phyloP scores from a whole-genome alignment of 352 stramenopile species.

The Phytophthora tentaculata region DNA sequence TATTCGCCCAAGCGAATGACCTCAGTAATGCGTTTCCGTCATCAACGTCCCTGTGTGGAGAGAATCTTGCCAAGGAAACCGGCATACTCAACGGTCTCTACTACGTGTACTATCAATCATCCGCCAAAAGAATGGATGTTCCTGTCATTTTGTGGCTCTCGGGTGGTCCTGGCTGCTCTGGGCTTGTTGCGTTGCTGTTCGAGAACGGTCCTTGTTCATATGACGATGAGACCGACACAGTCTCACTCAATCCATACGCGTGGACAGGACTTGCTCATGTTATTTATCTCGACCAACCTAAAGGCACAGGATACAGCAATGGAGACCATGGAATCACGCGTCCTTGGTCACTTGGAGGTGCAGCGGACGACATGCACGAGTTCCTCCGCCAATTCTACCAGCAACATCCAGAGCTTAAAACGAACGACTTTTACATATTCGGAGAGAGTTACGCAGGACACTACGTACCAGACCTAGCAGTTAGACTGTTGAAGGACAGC shows the following conservation, averaged over 20 bases:
- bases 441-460: constrained; percentile 96
- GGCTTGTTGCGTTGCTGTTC: constrained; percentile 91
- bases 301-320: constrained; percentile 73
- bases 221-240: constrained; percentile 57
- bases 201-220: constrained; percentile 97
- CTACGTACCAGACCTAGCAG: constrained; percentile 93
- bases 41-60: constrained; percentile 60
- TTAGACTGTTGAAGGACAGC: constrained; percentile 58
- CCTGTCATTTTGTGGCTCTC: constrained; percentile 97
- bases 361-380: constrained; percentile 47
- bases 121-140: constrained; percentile 16
- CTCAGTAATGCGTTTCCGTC: constrained; percentile 28
- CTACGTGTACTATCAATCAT: constrained; percentile 80
- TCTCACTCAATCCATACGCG: constrained; percentile 90
- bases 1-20: constrained; percentile 38
- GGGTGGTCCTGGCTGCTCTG: constrained; percentile 96
- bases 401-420: constrained; percentile 41
- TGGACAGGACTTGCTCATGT: constrained; percentile 97
- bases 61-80: constrained; percentile 60
- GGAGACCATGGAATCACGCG: constrained; percentile 8
- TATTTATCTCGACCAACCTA: constrained; percentile 97
- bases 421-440: constrained; percentile 92
- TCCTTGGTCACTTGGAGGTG: constrained; percentile 59
- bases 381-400: constrained; percentile 71
- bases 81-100: constrained; percentile 71